phyloP scores from a whole-genome alignment of 352 stramenopile species.

The Globisporangium canariense region DNA sequence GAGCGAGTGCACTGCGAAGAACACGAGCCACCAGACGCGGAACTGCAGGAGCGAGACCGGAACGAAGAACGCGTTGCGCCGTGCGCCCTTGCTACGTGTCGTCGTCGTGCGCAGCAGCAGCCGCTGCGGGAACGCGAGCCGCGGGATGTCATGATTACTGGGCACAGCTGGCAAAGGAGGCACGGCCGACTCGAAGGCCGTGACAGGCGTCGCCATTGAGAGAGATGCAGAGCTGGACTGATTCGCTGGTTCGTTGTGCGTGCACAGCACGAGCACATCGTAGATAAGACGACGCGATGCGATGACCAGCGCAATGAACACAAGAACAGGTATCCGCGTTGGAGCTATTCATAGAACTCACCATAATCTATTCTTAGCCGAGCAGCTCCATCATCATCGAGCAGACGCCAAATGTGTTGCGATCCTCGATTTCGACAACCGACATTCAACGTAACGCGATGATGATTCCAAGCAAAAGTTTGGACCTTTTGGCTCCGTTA shows the following conservation, averaged over 20 bases:
- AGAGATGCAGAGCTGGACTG: too few species aligned
- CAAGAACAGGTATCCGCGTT: too few species aligned
- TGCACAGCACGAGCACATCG: too few species aligned
- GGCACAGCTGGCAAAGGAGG: too few species aligned
- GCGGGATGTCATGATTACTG: not conserved
- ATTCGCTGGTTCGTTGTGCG: too few species aligned
- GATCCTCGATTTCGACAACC: not conserved
- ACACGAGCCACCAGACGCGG: constrained; percentile 16
- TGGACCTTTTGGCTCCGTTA: not conserved
- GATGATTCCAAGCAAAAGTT: not conserved
- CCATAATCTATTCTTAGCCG: too few species aligned
- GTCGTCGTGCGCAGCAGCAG: constrained; percentile 10
- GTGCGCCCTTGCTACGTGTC: not conserved
- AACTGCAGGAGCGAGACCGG: constrained; percentile 10
- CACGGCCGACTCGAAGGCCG: not conserved
- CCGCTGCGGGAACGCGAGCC: not conserved
- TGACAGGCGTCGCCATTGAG: not conserved
- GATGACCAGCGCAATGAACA: too few species aligned
- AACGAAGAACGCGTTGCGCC: constrained; percentile 12
- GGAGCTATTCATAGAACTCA: too few species aligned
- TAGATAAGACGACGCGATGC: too few species aligned
- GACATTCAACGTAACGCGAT: not conserved
- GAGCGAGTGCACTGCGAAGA: constrained; percentile 6
- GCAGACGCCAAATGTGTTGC: too few species aligned
- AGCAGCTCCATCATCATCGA: too few species aligned